Conservation (phyloP, 805 yeast species). For the Saccharomycopsis malanga region DNA sequence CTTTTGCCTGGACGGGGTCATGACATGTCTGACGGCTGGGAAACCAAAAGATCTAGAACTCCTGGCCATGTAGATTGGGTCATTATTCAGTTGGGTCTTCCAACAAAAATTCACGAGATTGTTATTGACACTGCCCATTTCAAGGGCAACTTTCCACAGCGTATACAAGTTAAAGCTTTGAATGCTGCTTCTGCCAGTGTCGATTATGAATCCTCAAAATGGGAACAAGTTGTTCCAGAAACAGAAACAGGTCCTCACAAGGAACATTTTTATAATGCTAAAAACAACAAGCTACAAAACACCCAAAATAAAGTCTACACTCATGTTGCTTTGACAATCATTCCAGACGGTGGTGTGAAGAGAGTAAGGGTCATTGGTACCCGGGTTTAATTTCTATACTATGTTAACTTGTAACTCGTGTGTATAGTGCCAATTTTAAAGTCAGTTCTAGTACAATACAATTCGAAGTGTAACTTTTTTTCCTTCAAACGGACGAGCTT, state of each 20-base stretch:
- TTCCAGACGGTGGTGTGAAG: slow-evolving; percentile 97
- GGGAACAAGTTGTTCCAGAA: slow-evolving; percentile 62
- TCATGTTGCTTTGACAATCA: slow-evolving; percentile 73
- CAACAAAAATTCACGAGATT: slow-evolving; percentile 51
- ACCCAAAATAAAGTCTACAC: slow-evolving; percentile 34
- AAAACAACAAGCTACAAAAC: slow-evolving; percentile 26
- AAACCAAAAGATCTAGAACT: slow-evolving; percentile 79
- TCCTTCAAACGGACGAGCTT: not conserved
- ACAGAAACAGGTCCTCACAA: slow-evolving; percentile 76
- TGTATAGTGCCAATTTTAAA: not conserved
- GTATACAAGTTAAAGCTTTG: slow-evolving; percentile 60
- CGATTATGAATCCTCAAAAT: slow-evolving; percentile 36
- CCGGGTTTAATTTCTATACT: slow-evolving; percentile 11
- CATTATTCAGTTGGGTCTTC: slow-evolving; percentile 68
- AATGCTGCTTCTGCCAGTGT: slow-evolving; percentile 27
- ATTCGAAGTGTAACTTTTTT: not conserved
- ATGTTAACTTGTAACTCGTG: not conserved
- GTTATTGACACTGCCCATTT: slow-evolving; percentile 89
- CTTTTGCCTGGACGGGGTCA: slow-evolving; percentile 89
- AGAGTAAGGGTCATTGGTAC: slow-evolving; percentile 78
- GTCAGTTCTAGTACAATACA: not conserved
- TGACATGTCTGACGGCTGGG: slow-evolving; percentile 99
- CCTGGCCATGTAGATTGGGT: slow-evolving; percentile 92
- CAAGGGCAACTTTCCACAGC: slow-evolving; percentile 92
- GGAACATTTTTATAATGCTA: slow-evolving; percentile 52